A percentile compares a stretch with the other conserved stretches of the same genome.
phyloP scores from a whole-genome alignment of 2,329 filamentous ascomycete genomes.

The Alternaria solani region DNA sequence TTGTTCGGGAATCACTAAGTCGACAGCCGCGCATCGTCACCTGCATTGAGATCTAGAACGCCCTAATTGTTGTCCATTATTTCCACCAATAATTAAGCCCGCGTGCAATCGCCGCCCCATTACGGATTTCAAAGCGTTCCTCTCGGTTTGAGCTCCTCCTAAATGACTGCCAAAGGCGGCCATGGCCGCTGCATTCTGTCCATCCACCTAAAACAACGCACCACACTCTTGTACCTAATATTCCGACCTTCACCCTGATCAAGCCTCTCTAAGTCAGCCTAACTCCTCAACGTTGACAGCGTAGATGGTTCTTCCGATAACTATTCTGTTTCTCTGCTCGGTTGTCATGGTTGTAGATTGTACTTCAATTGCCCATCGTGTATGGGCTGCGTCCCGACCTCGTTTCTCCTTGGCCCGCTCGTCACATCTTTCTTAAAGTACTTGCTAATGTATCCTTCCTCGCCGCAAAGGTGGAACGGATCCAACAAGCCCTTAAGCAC shows the following conservation, averaged over 20 bases:
- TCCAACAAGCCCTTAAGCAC: slow-evolving; percentile 33
- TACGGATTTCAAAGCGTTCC: not conserved
- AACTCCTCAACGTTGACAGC: not conserved
- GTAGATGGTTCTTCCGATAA: not conserved
- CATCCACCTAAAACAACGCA: not conserved
- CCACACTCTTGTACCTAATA: not conserved
- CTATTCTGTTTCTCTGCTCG: not conserved
- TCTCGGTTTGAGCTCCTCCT: not conserved
- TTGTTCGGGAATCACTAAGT: not conserved
- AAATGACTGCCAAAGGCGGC: not conserved
- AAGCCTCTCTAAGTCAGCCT: not conserved
- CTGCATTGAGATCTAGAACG: not conserved
- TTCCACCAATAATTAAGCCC: not conserved
- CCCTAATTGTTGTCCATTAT: not conserved
- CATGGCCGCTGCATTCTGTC: not conserved
- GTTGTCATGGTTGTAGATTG: not conserved
- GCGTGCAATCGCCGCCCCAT: not conserved
- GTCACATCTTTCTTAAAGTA: slow-evolving; percentile 24
- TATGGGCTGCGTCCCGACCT: not conserved
- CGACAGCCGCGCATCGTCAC: not conserved
- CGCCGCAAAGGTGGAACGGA: slow-evolving; percentile 43
- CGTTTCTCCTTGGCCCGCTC: not conserved
- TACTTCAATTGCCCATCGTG: not conserved
- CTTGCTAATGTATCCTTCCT: slow-evolving; percentile 40
- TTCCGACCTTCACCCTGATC: not conserved